Percentiles rank a stretch among this genome's conserved stretches.
Conservation (phyloP, 139 green algal genomes). For the Auxenochlorella pyrenoidosa region DNA sequence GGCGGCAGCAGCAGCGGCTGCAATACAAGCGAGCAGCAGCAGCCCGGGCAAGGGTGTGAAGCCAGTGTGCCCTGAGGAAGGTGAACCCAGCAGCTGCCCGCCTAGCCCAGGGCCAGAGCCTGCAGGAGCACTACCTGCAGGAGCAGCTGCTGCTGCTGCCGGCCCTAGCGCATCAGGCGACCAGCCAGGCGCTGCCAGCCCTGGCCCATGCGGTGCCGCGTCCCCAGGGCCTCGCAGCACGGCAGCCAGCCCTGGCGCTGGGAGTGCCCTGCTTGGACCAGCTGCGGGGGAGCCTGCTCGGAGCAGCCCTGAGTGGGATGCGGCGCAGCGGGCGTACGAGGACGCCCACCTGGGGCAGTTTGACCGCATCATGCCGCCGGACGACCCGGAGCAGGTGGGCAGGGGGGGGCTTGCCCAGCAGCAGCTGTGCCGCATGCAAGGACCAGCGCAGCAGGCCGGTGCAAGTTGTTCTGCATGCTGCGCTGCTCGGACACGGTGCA, state of each 20-base stretch:
- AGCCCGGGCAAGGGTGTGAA: no score
- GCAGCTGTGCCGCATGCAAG: no score
- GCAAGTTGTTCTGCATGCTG: no score
- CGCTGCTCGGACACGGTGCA: no score
- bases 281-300: background rate
- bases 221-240: background rate
- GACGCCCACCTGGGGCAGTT: conserved; percentile 31
- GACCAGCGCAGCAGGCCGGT: no score
- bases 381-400: background rate
- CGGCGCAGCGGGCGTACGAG: conserved; percentile 9
- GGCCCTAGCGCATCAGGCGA: background rate
- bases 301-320: conserved; percentile 6
- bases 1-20: background rate
- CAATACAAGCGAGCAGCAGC: background rate
- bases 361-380: conserved; percentile 28
- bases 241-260: background rate
- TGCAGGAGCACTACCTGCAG: background rate
- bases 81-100: no score
- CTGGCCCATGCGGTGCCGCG: background rate
- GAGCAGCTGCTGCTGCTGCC: background rate
- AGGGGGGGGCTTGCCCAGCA: no score
- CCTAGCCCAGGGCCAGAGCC: background rate
- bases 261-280: background rate
- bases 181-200: background rate
- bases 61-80: no score